Evolutionary conservation across 352 stramenopile species (phyloP).

Genomic region (Globisporangium canariense): DNA sequence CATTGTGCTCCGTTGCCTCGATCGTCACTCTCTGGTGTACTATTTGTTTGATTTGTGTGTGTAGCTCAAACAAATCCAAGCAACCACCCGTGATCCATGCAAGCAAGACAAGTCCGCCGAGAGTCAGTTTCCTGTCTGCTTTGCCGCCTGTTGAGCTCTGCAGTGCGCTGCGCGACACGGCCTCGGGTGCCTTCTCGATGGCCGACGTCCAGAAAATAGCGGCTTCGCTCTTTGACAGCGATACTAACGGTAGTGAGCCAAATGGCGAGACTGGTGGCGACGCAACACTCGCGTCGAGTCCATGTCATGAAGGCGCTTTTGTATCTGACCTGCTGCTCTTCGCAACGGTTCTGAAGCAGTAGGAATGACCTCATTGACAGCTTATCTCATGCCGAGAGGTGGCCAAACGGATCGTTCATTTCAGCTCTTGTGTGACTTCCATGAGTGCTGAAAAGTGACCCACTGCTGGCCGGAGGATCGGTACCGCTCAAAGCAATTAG

Average conservation of each 20-base stretch:
- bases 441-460: background rate
- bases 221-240: background rate
- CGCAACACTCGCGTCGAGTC: background rate
- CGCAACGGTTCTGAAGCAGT: background rate
- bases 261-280: background rate
- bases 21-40: background rate
- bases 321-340: background rate
- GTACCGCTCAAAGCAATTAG: background rate
- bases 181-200: background rate
- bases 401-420: background rate
- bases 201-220: background rate
- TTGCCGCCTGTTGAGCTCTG: conserved; percentile 1
- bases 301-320: background rate
- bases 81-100: background rate
- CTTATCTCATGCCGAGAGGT: no score
- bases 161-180: background rate
- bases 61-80: background rate
- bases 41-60: background rate
- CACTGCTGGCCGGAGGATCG: background rate
- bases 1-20: background rate
- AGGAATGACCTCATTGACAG: background rate
- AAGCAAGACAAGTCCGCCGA: background rate
- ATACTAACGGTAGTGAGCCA: background rate
- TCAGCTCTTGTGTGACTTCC: no score
- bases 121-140: background rate